These are phyloP conservation scores for Extremus antarcticus DNA, from an alignment of 495 filamentous ascomycete genomes.

Conservation along the genomic window DNA sequence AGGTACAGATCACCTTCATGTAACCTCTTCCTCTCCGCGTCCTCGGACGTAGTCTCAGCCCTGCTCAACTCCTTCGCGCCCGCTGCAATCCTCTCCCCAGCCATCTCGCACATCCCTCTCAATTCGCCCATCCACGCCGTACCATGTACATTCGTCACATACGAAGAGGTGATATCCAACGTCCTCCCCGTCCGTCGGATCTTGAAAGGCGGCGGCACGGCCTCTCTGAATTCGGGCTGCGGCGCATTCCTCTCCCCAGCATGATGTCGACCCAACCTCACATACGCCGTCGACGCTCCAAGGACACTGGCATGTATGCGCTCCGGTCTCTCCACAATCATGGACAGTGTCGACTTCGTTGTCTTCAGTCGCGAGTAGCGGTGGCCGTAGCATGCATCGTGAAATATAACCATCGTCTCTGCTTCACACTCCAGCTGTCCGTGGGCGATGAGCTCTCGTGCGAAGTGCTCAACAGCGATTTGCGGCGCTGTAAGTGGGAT, in stretches of 20 bases:
- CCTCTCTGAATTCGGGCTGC: constrained; percentile 42
- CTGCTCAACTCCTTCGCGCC: constrained; percentile 67
- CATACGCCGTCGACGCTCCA: constrained; percentile 78
- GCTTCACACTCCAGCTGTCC: constrained; percentile 37
- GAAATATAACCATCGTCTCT: constrained; percentile 70
- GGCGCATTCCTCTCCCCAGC: constrained; percentile 56
- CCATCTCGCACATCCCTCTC: constrained; percentile 66
- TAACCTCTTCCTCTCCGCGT: constrained; percentile 42
- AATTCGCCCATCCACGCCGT: constrained; percentile 85
- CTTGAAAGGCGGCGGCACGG: constrained; percentile 59
- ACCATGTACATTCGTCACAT: constrained; percentile 76
- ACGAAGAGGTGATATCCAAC: constrained; percentile 52
- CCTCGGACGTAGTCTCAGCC: constrained; percentile 23
- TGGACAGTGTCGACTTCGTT: constrained; percentile 49
- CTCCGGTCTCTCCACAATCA: constrained; percentile 87
- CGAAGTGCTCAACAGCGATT: constrained; percentile 60
- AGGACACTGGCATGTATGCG: constrained; percentile 73
- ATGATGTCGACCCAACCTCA: constrained; percentile 73
- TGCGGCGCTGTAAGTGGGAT: constrained; percentile 49
- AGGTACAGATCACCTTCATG: constrained; percentile 85
- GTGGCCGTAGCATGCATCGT: constrained; percentile 91
- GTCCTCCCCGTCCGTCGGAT: constrained; percentile 63
- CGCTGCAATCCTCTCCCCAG: constrained; percentile 59
- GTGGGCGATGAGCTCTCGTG: constrained; percentile 56
- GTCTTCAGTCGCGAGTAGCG: constrained; percentile 73